Percentiles rank a stretch among this genome's conserved stretches.
phyloP scores from a whole-genome alignment of 352 stramenopile species.

The Pythium aristosporum region DNA sequence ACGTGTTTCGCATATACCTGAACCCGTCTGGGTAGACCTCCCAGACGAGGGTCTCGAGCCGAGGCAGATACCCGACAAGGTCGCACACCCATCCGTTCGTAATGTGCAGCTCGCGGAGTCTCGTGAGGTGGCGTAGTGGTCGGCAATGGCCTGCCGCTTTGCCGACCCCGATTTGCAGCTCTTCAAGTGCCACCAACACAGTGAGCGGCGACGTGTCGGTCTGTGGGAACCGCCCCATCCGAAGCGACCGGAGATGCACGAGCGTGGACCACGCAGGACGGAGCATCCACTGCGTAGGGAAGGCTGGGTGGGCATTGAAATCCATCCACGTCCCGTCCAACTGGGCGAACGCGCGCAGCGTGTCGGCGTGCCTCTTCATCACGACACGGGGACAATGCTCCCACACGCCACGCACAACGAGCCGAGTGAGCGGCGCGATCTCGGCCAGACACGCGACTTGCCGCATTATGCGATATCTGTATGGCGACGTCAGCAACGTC shows the following conservation, averaged over 20 bases:
- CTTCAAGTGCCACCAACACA: neutral
- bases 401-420: neutral
- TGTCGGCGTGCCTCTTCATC: neutral
- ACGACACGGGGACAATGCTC: neutral
- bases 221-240: neutral
- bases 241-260: neutral
- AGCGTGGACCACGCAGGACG: neutral
- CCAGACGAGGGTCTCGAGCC: neutral
- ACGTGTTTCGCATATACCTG: too few species aligned
- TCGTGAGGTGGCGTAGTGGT: neutral
- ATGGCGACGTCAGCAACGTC: neutral
- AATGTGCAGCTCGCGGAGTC: neutral
- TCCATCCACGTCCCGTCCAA: neutral
- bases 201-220: neutral
- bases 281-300: too few species aligned
- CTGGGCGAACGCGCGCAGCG: neutral
- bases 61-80: neutral
- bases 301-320: too few species aligned
- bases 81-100: constrained; percentile 2
- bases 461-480: too few species aligned
- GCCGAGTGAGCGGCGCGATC: neutral
- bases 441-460: neutral
- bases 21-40: neutral
- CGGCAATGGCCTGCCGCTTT: neutral
- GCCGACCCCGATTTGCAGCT: neutral